Percentiles rank a stretch among this genome's conserved stretches.
Conservation (phyloP, 1,139 yeast genomes). For the Lodderomyces beijingensis region DNA sequence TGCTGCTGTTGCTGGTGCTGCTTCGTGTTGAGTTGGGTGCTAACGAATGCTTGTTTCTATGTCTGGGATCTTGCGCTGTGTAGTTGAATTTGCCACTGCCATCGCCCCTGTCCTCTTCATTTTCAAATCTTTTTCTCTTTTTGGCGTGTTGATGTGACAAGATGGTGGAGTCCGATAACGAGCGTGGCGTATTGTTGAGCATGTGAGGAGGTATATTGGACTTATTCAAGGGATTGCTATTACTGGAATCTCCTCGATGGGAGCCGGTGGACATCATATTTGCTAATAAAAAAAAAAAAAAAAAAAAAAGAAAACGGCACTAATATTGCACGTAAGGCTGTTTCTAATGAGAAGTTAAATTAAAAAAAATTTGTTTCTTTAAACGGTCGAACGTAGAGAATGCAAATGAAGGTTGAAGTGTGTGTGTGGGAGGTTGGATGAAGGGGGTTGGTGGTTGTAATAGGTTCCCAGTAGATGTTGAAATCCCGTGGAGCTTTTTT, state of each 20-base stretch:
- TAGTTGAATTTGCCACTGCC: slow-evolving; percentile 1
- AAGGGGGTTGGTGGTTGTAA: no score
- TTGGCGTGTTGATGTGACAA: not conserved
- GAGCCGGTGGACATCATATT: slow-evolving; percentile 30
- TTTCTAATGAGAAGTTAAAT: no score
- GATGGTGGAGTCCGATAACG: not conserved
- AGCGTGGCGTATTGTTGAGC: slow-evolving; percentile 4
- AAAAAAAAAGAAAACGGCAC: not conserved
- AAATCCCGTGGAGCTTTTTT: no score
- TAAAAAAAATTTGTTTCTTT: no score
- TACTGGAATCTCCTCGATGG: slow-evolving; percentile 25
- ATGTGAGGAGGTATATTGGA: slow-evolving; percentile 1
- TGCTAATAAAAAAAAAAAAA: not conserved
- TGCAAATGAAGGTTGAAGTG: no score
- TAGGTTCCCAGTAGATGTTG: no score
- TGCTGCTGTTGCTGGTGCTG: slow-evolving; percentile 3
- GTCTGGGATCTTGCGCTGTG: slow-evolving; percentile 1
- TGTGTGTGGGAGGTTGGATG: no score
- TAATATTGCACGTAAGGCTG: no score
- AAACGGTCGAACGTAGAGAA: no score
- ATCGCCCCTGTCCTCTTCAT: slow-evolving; percentile 1
- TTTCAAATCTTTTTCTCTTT: slow-evolving; percentile 1
- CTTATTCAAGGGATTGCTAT: slow-evolving; percentile 9
- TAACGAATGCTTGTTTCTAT: not conserved
- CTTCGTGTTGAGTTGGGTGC: slow-evolving; percentile 3